Base-by-base conservation (phyloP, 805 yeast species). In the Middelhovenomyces tepae region DNA sequence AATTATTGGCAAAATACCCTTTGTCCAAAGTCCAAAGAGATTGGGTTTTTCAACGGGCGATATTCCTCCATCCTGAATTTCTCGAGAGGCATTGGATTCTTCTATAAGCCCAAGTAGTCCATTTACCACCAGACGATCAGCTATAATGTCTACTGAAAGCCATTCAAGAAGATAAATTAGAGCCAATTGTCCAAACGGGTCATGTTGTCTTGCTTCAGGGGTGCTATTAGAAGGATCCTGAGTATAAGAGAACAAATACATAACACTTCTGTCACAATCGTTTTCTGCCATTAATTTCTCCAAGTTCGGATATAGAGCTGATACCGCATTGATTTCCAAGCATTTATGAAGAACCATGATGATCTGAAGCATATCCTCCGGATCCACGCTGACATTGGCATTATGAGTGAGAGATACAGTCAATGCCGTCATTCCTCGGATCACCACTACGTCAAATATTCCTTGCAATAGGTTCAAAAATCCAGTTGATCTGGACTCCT, bases 11-110 rank as follows among this genome's bases (percentile, higher is more conserved):
- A 87, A 60, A 11, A 87, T 57, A 1, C 95, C 94, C 47, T 78
- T 75, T n/a, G 75, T 69, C 96, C 96, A 87, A n/a, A 82, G 61
- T 33, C 71, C 67, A 52, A 86, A 89, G 38, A 81, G 56, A 30
- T 71, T 69, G 2, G 82, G 69, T 3, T 71, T 54, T 1, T 57
- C 48, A 23, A 64, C 65, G 2, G 81, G 68, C 9, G 65, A 60
- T 2, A 83, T 56, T 5, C 68, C 68, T 0, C 94, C 94, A 4
- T 66, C 61, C 49, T 78, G 84, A 25, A 87, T 72, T 2, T 65
- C 64, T 16, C 65, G 56, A 0, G 94, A 78, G 1, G 83, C 65
- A 4, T 86, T 77, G 35, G 91, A 77, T 46, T 85, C 94, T 3
- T 76, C 67, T 25, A 87, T 57, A 3, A 75, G 75, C 3, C 75